Evolutionary conservation across 2,329 filamentous ascomycete genomes (phyloP).

Genomic region (Chrysosporium keratinophilum): DNA sequence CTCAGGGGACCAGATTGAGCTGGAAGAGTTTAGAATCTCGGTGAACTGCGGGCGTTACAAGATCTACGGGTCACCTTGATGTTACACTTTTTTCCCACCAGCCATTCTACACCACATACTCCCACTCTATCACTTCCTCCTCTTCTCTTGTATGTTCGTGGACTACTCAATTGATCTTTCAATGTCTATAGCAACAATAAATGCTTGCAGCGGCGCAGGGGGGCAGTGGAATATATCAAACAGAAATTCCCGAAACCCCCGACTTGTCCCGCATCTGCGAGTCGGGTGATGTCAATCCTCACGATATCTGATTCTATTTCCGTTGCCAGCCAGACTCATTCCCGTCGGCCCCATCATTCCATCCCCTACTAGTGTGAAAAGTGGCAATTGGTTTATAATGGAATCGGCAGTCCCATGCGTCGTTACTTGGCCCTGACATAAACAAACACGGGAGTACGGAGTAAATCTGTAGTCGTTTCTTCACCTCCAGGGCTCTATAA

Average conservation of each 20-base stretch:
- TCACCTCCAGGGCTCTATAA: neutral
- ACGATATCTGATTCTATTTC: constrained; percentile 12
- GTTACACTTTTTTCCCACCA: neutral
- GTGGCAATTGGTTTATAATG: neutral
- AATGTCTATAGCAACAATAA: neutral
- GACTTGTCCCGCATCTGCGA: constrained; percentile 27
- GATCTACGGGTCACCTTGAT: neutral
- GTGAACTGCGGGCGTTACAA: neutral
- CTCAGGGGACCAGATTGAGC: neutral
- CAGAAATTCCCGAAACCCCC: constrained; percentile 15
- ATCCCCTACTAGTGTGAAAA: neutral
- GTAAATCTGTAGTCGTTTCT: neutral
- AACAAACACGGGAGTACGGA: neutral
- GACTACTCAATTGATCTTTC: neutral
- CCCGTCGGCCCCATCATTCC: neutral
- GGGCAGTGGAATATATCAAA: neutral
- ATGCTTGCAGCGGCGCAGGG: neutral
- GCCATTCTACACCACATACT: neutral
- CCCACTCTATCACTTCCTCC: too few species aligned
- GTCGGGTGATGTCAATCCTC: constrained; percentile 34
- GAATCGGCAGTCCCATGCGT: neutral
- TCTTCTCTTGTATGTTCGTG: neutral
- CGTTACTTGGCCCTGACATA: neutral
- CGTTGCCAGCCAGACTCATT: constrained; percentile 4
- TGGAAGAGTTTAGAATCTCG: neutral